Conservation (phyloP, 2,329 filamentous ascomycete genomes). For the Didymella pinodella region DNA sequence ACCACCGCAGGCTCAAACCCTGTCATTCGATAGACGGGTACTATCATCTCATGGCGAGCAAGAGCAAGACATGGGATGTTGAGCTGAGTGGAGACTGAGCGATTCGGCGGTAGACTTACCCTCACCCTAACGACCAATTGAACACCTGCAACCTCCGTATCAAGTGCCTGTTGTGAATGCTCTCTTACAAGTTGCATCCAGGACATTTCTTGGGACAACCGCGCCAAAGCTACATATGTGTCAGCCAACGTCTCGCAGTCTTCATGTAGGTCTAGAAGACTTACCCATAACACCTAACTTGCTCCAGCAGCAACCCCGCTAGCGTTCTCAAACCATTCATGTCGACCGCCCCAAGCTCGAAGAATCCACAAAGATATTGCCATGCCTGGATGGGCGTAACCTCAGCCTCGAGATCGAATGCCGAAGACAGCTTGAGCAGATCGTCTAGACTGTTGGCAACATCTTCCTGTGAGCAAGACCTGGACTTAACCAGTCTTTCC, state of each 20-base stretch:
- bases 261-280: not conserved
- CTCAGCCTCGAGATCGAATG: conserved; percentile 33
- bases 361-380: conserved; percentile 39
- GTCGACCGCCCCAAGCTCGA: conserved; percentile 32
- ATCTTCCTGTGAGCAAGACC: not conserved
- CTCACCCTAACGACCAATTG: conserved; percentile 11
- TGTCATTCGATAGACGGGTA: conserved; percentile 16
- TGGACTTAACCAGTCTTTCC: not conserved
- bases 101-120: conserved; percentile 2
- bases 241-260: conserved; percentile 1
- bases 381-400: conserved; percentile 50
- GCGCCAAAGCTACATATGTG: conserved; percentile 27
- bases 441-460: conserved; percentile 27
- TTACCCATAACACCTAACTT: conserved; percentile 47
- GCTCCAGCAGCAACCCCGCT: conserved; percentile 32
- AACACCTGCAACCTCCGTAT: conserved; percentile 8
- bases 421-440: conserved; percentile 27
- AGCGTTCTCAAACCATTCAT: conserved; percentile 29
- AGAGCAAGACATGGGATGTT: conserved; percentile 11
- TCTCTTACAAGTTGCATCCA: conserved; percentile 23
- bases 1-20: conserved; percentile 22
- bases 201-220: conserved; percentile 14
- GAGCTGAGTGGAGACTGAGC: conserved; percentile 8
- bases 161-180: conserved; percentile 8
- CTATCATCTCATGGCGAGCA: conserved; percentile 7